Conservation (phyloP, 108 stramenopile genomes). For the Skeletonema potamos region DNA sequence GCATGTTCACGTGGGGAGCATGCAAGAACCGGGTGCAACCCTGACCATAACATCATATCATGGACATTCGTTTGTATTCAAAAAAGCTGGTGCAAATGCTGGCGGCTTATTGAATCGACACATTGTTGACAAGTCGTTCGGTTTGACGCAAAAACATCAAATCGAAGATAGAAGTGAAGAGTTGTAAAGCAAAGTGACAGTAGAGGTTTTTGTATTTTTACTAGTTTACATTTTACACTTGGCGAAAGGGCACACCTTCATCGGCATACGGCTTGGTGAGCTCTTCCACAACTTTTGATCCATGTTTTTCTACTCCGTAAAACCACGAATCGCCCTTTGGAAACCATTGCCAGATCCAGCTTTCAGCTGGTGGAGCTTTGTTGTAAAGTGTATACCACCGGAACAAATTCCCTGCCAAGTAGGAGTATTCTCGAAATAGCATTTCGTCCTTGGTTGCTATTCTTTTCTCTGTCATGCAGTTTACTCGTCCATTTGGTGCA, state of each 20-base stretch:
- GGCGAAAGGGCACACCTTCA: conserved; percentile 36
- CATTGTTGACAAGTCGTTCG: conserved; percentile 25
- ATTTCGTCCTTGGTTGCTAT: conserved; percentile 8
- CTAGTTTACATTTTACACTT: not conserved
- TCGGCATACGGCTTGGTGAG: conserved; percentile 26
- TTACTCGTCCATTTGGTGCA: conserved; percentile 21
- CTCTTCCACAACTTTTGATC: conserved; percentile 23
- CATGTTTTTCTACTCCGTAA: conserved; percentile 17
- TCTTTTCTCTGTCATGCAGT: conserved; percentile 2
- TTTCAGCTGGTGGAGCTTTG: conserved; percentile 23
- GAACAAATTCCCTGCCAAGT: conserved; percentile 32
- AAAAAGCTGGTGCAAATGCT: conserved; percentile 2
- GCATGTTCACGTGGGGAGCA: conserved; percentile 48
- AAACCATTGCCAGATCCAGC: conserved; percentile 49
- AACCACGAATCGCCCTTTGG: conserved; percentile 38
- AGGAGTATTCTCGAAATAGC: conserved; percentile 40
- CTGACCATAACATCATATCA: conserved; percentile 54
- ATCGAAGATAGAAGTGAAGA: conserved; percentile 41
- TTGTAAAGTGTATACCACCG: conserved; percentile 35
- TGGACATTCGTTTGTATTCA: conserved; percentile 57
- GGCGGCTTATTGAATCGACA: conserved; percentile 23
- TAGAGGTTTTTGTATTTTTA: not conserved
- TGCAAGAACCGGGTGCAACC: conserved; percentile 16
- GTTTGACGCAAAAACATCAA: conserved; percentile 25
- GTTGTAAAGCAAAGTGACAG: conserved; percentile 10